Percentiles rank a stretch among this genome's conserved stretches.
phyloP scores from a whole-genome alignment of 768 basidiomycete genomes.

The Sarcodon sp. region DNA sequence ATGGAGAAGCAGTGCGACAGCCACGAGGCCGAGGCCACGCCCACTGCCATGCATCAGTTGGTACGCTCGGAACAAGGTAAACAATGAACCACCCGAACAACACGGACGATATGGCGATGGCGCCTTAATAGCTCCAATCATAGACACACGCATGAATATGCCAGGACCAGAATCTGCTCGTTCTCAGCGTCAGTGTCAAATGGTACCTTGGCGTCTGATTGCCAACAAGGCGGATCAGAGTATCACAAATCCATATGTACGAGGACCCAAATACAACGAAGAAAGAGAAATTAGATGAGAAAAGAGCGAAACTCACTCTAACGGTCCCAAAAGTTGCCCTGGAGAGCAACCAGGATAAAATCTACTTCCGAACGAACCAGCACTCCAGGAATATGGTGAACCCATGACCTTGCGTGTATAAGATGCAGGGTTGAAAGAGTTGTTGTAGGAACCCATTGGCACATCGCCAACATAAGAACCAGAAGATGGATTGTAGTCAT shows the following conservation, averaged over 20 bases:
- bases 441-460: slow-evolving; percentile 36
- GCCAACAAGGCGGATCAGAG: not conserved
- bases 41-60: too few species aligned
- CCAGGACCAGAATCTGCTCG: too few species aligned
- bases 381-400: slow-evolving; percentile 61
- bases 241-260: not conserved
- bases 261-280: not conserved
- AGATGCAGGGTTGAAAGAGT: slow-evolving; percentile 50
- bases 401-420: slow-evolving; percentile 60
- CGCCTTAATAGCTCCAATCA: too few species aligned
- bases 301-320: slow-evolving; percentile 40
- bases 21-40: too few species aligned
- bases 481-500: slow-evolving; percentile 5
- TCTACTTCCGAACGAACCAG: slow-evolving; percentile 50
- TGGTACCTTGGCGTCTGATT: too few species aligned
- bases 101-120: too few species aligned
- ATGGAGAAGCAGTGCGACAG: too few species aligned
- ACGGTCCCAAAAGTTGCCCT: slow-evolving; percentile 42
- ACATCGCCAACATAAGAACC: slow-evolving; percentile 13
- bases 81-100: too few species aligned
- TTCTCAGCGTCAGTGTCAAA: too few species aligned
- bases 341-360: slow-evolving; percentile 54
- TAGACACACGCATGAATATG: too few species aligned
- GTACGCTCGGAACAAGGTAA: too few species aligned
- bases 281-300: not conserved